Conservation (phyloP, 345 rosid genomes). For the Dimocarpus longan region DNA sequence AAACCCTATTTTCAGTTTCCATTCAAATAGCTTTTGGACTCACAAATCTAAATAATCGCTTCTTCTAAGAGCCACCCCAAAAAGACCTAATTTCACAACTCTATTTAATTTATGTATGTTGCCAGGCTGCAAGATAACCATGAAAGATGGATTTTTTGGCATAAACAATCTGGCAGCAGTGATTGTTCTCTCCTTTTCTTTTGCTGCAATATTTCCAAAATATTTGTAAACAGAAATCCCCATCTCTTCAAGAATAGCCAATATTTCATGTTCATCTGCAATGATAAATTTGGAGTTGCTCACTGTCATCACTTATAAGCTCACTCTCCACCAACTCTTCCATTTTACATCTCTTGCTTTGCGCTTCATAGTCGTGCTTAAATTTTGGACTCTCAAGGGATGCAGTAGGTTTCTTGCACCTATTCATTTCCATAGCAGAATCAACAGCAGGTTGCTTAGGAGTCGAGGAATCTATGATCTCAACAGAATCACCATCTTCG, state of each 20-base stretch:
- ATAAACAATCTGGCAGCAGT: not conserved
- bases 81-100: no score
- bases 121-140: not conserved
- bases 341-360: conserved; percentile 17
- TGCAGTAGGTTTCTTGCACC: not conserved
- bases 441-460: not conserved
- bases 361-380: not conserved
- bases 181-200: not conserved
- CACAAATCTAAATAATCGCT: no score
- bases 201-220: not conserved
- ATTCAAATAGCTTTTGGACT: no score
- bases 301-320: no score
- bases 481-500: not conserved
- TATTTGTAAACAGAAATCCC: not conserved
- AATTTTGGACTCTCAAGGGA: not conserved
- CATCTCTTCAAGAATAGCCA: not conserved
- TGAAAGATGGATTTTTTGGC: not conserved
- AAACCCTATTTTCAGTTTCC: no score
- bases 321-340: conserved; percentile 12
- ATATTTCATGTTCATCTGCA: not conserved
- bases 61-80: no score
- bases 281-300: not conserved
- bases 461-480: not conserved
- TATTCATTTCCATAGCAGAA: not conserved
- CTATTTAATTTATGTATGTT: not conserved